A percentile compares a stretch with the other conserved stretches of the same genome.
phyloP scores from a whole-genome alignment of 352 stramenopile species.

The Pythium chondricola region DNA sequence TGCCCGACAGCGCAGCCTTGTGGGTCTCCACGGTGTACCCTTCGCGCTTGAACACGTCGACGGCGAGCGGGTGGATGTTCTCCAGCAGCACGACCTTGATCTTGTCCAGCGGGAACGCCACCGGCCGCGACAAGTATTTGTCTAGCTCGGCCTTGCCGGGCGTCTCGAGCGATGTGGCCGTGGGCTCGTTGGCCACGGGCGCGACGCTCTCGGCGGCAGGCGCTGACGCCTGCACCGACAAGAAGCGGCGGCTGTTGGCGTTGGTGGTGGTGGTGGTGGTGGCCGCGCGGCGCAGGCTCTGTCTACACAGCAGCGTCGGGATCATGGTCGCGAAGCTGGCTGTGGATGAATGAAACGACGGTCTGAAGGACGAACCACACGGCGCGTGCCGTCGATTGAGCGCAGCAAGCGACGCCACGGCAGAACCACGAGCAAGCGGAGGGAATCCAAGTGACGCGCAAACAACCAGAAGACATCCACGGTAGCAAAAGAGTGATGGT shows the following conservation, averaged over 20 bases:
- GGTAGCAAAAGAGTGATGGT: slow-evolving; percentile 1
- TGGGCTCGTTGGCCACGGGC: slow-evolving; percentile 7
- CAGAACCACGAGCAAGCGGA: not conserved
- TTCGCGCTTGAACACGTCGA: slow-evolving; percentile 72
- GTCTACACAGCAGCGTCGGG: slow-evolving; percentile 27
- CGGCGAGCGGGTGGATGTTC: slow-evolving; percentile 77
- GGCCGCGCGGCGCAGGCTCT: slow-evolving; percentile 13
- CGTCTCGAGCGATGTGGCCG: slow-evolving; percentile 7
- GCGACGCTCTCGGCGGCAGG: slow-evolving; percentile 3
- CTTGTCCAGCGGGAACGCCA: slow-evolving; percentile 74
- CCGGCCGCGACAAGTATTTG: slow-evolving; percentile 64
- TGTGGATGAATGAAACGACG: too few species aligned
- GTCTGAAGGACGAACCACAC: too few species aligned
- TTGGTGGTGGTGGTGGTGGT: slow-evolving; percentile 6
- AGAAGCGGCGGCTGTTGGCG: slow-evolving; percentile 20
- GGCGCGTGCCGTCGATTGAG: too few species aligned
- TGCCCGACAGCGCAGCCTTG: slow-evolving; percentile 65
- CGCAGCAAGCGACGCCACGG: not conserved
- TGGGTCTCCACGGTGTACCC: slow-evolving; percentile 73
- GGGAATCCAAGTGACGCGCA: slow-evolving; percentile 6
- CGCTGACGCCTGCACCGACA: slow-evolving; percentile 29
- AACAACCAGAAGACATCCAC: slow-evolving; percentile 1
- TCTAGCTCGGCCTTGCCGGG: slow-evolving; percentile 13
- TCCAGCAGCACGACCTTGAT: slow-evolving; percentile 81
- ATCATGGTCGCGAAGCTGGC: slow-evolving; percentile 40